A percentile compares a stretch with the other conserved stretches of the same genome.
phyloP scores from a whole-genome alignment of 768 basidiomycete species.

The Clavulina sp. region DNA sequence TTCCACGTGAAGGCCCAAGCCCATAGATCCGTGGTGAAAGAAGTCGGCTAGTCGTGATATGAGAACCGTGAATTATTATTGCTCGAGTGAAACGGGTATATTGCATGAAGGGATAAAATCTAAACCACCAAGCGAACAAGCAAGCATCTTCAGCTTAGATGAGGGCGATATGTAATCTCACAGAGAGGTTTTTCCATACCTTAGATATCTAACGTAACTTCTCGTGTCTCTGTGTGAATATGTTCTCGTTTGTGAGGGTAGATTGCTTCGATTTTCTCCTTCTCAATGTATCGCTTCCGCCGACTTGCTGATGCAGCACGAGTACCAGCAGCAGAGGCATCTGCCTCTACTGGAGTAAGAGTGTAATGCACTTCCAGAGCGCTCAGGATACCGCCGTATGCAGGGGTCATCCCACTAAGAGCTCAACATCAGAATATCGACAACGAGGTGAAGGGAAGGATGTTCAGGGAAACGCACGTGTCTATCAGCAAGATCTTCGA shows the following conservation, averaged over 20 bases:
- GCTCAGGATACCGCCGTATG: slow-evolving; percentile 85
- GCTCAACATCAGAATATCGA: slow-evolving; percentile 1
- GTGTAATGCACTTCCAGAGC: slow-evolving; percentile 78
- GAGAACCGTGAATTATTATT: no score
- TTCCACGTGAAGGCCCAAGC: no score
- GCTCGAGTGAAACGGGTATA: no score
- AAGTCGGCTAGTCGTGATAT: no score
- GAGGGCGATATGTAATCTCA: no score
- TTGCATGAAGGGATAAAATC: no score
- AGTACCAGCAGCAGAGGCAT: slow-evolving; percentile 10
- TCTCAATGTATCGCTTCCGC: slow-evolving; percentile 20
- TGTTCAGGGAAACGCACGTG: slow-evolving; percentile 53
- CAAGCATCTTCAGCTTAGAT: no score
- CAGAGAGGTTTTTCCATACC: no score
- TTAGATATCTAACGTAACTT: no score
- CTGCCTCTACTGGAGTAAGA: slow-evolving; percentile 36
- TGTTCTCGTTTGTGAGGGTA: slow-evolving; percentile 37
- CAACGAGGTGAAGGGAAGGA: not conserved
- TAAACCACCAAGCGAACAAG: no score
- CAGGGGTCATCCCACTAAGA: slow-evolving; percentile 68
- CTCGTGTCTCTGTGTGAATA: no score
- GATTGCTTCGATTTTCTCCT: slow-evolving; percentile 47
- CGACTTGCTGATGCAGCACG: not conserved
- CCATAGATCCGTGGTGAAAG: no score
- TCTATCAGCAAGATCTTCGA: slow-evolving; percentile 96